Conservation (phyloP, 2,329 filamentous ascomycete species). For the Penicillium sp. region DNA sequence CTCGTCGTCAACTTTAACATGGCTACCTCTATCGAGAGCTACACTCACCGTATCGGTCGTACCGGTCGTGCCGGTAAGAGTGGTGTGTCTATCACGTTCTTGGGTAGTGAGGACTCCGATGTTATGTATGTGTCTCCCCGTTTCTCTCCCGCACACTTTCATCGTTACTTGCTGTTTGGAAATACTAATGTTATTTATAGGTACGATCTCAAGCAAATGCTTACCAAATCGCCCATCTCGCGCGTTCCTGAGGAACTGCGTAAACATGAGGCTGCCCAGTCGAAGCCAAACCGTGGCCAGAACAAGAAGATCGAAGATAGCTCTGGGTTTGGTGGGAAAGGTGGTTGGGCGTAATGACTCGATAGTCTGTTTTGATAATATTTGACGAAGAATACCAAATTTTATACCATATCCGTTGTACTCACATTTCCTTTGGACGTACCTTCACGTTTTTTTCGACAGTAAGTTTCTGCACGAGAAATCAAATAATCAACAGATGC, state of each 20-base stretch:
- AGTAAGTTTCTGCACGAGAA: too few relatives aligned
- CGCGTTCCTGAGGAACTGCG: conserved; percentile 89
- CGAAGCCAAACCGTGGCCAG: conserved; percentile 63
- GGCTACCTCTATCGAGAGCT: conserved; percentile 88
- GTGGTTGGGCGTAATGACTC: conserved; percentile 34
- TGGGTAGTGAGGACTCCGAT: conserved; percentile 87
- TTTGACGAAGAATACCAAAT: background rate
- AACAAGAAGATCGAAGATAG: conserved; percentile 55
- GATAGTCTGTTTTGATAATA: conserved; percentile 12
- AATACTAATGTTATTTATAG: conserved; percentile 34
- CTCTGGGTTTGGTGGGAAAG: conserved; percentile 41
- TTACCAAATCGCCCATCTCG: conserved; percentile 84
- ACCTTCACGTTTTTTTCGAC: too few relatives aligned
- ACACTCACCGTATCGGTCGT: conserved; percentile 94
- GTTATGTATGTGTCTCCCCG: conserved; percentile 65
- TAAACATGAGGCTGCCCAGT: conserved; percentile 89
- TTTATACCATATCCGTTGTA: background rate
- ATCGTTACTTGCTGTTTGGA: background rate
- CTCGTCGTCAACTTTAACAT: conserved; percentile 99
- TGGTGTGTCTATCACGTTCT: conserved; percentile 93
- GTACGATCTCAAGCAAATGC: conserved; percentile 92
- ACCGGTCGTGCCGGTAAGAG: conserved; percentile 97
- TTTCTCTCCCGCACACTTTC: conserved; percentile 1
- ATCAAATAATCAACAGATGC: too few relatives aligned
- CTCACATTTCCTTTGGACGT: too few relatives aligned